phyloP scores from a whole-genome alignment of 2,329 filamentous ascomycete species.

The Pseudopithomyces maydicus region DNA sequence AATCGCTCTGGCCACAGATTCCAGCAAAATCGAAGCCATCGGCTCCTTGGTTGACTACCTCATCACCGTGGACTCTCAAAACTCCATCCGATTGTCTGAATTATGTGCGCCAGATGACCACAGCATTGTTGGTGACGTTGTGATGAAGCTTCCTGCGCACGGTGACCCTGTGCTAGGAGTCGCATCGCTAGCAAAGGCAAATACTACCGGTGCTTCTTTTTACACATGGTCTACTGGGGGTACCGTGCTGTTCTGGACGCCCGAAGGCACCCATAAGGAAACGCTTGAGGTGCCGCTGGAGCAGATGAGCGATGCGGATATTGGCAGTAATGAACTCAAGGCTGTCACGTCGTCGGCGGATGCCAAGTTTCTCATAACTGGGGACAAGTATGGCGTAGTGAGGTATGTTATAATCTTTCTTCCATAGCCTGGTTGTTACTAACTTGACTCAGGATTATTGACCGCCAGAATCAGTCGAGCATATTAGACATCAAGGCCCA shows the following conservation, averaged over 20 bases:
- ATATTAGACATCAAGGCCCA: constrained; percentile 82
- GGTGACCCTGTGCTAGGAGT: constrained; percentile 71
- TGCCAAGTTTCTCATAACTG: constrained; percentile 74
- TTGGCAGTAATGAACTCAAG: constrained; percentile 63
- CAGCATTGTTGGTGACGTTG: constrained; percentile 31
- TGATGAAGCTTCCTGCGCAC: constrained; percentile 60
- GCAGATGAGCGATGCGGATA: constrained; percentile 53
- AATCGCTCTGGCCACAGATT: constrained; percentile 29
- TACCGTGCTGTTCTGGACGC: constrained; percentile 80
- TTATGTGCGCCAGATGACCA: constrained; percentile 52
- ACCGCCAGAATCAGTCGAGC: constrained; percentile 65
- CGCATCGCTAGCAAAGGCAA: constrained; percentile 64
- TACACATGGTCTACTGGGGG: constrained; percentile 89
- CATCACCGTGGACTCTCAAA: constrained; percentile 70
- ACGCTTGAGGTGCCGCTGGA: constrained; percentile 73
- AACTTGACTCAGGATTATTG: constrained; percentile 60
- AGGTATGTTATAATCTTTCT: constrained; percentile 48
- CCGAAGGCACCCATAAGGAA: constrained; percentile 70
- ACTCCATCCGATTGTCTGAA: constrained; percentile 68
- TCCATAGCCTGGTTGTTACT: background rate
- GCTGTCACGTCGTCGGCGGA: constrained; percentile 64
- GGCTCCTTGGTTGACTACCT: constrained; percentile 44
- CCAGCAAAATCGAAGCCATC: constrained; percentile 44
- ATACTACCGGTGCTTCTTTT: constrained; percentile 71
- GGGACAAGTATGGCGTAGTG: constrained; percentile 85